Base-by-base conservation (phyloP, 805 yeast genomes). In the Nakazawaea laoshanensis region DNA sequence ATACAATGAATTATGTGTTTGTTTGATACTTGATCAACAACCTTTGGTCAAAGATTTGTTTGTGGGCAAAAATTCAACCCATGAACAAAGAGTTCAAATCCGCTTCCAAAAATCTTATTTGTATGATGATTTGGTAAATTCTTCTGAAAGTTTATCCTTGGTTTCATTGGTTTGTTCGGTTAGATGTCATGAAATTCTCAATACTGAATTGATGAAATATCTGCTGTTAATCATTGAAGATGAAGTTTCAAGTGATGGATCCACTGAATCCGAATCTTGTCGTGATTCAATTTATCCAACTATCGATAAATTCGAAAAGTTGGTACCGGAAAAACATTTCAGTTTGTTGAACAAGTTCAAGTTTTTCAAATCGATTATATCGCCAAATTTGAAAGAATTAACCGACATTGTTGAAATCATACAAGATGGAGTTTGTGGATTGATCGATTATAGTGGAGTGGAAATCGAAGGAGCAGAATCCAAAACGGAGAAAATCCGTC, bases 321-420 rank as follows among this genome's bases (percentile, higher is more conserved):
- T 44, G 24, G 45, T 55, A 22, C 60, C 59, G 20, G 29, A 36
- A 2, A 33, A 33, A 8, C 48, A 53, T 39, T 45, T 44, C 13
- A 48, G 47, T 26, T 39, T 55, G 24, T 37, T 39, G 12, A 54
- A 52, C 36, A 44, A 46, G 32, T 45, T 39, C 26, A 45, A 45
- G n/a, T 43, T 53, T 10, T 50, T 55, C 37, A 47, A 46, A 32
- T 38, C 46, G 34, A 28, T 55, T 16, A 29, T 53, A 14, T 35
- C 46, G 23, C 52, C 56, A n/a, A 35, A 26, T 9, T 43, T 48
- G 35, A 33, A 42, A 3, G 36, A 25, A 3, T 37, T 38, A 29
- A 27, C 26, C 6, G 38, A 35, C 8, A 27, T 35, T 21, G 34
- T 35, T 11, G 32, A 30, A 17, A 10, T 35, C 9, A 14, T 35